Evolutionary conservation across 371 early-diverging fungal species (phyloP).

Genomic region (Mucor indicus): DNA sequence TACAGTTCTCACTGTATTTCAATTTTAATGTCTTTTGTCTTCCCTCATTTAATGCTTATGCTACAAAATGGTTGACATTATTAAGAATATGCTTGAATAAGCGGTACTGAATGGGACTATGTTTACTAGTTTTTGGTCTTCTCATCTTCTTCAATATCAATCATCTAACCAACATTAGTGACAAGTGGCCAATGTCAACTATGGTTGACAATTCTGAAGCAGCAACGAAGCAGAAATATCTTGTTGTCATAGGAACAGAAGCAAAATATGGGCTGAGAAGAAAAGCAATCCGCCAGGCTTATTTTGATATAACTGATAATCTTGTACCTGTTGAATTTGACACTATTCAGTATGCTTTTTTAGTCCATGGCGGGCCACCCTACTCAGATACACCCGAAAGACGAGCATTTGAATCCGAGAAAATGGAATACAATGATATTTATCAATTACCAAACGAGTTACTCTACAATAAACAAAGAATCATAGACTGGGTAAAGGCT

Average conservation of each 20-base stretch:
- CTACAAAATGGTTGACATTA: too few species aligned
- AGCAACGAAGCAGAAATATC: slow-evolving; percentile 12
- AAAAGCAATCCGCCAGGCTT: slow-evolving; percentile 42
- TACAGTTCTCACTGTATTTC: too few species aligned
- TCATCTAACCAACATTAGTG: background rate
- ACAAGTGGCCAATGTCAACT: too few species aligned
- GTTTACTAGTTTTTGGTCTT: too few species aligned
- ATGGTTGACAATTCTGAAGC: too few species aligned
- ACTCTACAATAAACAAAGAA: slow-evolving; percentile 26
- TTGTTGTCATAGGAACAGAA: slow-evolving; percentile 51
- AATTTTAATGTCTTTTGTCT: too few species aligned
- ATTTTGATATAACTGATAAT: slow-evolving; percentile 53
- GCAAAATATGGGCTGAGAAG: slow-evolving; percentile 35
- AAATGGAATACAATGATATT: slow-evolving; percentile 54
- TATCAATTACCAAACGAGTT: slow-evolving; percentile 15
- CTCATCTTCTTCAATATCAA: slow-evolving; percentile 2
- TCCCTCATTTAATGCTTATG: too few species aligned
- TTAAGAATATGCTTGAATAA: too few species aligned
- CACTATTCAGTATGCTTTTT: slow-evolving; percentile 50
- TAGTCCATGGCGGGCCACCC: slow-evolving; percentile 39
- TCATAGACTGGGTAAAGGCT: slow-evolving; percentile 39
- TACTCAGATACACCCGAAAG: slow-evolving; percentile 30
- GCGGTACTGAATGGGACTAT: too few species aligned
- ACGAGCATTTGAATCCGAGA: slow-evolving; percentile 47
- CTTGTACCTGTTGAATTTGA: slow-evolving; percentile 41